phyloP scores from a whole-genome alignment of 192 early-diverging fungal species.

The Rhizophagus sp. region DNA sequence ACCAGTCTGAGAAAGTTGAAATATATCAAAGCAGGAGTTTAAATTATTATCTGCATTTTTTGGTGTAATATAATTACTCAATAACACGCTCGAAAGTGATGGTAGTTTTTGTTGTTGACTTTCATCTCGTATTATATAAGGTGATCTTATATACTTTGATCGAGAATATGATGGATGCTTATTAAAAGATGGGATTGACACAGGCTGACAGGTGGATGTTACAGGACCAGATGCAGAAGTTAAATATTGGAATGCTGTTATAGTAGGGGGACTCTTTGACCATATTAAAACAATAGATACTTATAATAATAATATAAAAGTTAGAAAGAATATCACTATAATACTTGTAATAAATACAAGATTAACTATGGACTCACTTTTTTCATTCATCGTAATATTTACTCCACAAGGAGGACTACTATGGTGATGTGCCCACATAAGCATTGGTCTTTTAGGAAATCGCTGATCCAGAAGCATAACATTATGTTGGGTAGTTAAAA shows the following conservation, averaged over 20 bases:
- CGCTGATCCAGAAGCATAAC: constrained; percentile 27
- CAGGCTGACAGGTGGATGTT: not conserved
- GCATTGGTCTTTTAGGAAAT: constrained; percentile 26
- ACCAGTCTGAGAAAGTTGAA: constrained; percentile 24
- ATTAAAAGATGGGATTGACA: constrained; percentile 9
- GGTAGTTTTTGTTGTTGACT: not conserved
- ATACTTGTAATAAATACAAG: too few species aligned
- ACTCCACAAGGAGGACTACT: not conserved
- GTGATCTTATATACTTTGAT: not conserved
- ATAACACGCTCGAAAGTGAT: not conserved
- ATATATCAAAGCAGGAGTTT: not conserved
- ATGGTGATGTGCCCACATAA: constrained; percentile 9
- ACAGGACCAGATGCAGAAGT: not conserved
- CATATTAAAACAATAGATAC: constrained; percentile 5
- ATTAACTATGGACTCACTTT: not conserved
- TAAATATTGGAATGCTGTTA: constrained; percentile 8
- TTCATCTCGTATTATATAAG: not conserved
- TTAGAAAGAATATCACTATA: not conserved
- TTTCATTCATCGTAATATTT: not conserved
- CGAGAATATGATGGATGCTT: constrained; percentile 11
- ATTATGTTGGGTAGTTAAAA: constrained; percentile 1
- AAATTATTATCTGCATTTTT: not conserved
- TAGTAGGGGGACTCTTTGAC: constrained; percentile 7
- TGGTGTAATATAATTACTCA: not conserved
- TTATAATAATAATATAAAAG: not conserved